Conservation (phyloP, 2,329 filamentous ascomycete genomes). For the Penicillium griseofulvum region DNA sequence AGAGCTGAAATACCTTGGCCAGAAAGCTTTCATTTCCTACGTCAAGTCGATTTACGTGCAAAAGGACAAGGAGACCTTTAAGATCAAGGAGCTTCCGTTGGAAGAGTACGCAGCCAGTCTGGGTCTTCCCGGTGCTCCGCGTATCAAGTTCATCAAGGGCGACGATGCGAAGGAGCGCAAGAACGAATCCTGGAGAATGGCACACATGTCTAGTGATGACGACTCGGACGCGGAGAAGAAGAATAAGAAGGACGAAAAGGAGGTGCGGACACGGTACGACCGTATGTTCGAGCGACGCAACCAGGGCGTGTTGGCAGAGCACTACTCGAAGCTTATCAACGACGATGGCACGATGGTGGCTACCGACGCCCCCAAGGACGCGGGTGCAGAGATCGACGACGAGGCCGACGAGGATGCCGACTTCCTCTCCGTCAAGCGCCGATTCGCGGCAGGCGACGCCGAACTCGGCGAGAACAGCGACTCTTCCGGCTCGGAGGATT, state of each 20-base stretch:
- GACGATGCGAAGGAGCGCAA: constrained; percentile 84
- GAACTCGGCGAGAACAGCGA: constrained; percentile 40
- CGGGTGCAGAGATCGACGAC: constrained; percentile 36
- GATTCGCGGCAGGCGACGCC: constrained; percentile 69
- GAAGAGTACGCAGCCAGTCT: constrained; percentile 83
- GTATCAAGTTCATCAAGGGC: constrained; percentile 89
- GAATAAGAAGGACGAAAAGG: constrained; percentile 60
- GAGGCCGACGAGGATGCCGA: constrained; percentile 69
- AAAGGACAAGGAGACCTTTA: constrained; percentile 88
- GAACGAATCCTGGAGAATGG: constrained; percentile 70
- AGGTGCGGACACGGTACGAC: constrained; percentile 89
- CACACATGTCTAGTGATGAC: constrained; percentile 61
- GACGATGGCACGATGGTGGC: constrained; percentile 52
- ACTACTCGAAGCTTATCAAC: constrained; percentile 83
- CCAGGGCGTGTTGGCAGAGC: constrained; percentile 89
- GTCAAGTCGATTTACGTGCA: constrained; percentile 80
- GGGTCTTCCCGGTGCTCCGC: constrained; percentile 84
- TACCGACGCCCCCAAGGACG: constrained; percentile 12
- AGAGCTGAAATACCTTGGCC: constrained; percentile 88
- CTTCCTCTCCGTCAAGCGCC: constrained; percentile 85
- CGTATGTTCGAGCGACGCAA: constrained; percentile 97
- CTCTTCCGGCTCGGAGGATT: constrained; percentile 39
- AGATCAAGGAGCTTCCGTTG: constrained; percentile 75
- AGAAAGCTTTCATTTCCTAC: constrained; percentile 94
- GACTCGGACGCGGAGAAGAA: constrained; percentile 49